Conservation (phyloP, 192 early-diverging fungal species). For the Radiomyces spectabilis region DNA sequence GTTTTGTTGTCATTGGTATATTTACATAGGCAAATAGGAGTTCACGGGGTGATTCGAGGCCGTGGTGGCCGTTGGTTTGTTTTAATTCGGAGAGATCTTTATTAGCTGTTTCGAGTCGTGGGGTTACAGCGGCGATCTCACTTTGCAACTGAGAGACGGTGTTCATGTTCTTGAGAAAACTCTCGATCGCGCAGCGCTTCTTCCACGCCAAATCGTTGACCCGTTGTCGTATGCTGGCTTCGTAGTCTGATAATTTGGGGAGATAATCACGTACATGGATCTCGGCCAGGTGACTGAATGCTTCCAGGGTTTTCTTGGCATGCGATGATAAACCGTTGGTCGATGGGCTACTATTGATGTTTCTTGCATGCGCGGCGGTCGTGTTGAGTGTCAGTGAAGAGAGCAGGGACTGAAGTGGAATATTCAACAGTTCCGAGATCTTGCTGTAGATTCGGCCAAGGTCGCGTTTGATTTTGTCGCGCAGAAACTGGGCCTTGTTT, state of each 20-base stretch:
- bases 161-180: slow-evolving; percentile 18
- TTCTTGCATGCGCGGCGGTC: not conserved
- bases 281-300: slow-evolving; percentile 36
- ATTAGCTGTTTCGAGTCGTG: slow-evolving; percentile 4
- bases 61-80: slow-evolving; percentile 24
- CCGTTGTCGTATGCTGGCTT: slow-evolving; percentile 3
- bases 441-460: slow-evolving; percentile 11
- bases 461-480: slow-evolving; percentile 18
- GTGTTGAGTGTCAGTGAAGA: not conserved
- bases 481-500: slow-evolving; percentile 9
- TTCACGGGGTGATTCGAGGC: slow-evolving; percentile 31
- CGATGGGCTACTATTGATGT: not conserved
- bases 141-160: slow-evolving; percentile 17
- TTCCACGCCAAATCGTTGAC: slow-evolving; percentile 1
- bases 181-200: slow-evolving; percentile 12
- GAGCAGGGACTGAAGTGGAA: not conserved
- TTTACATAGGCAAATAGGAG: slow-evolving; percentile 43
- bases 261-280: slow-evolving; percentile 39
- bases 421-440: slow-evolving; percentile 7
- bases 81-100: slow-evolving; percentile 6
- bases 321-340: slow-evolving; percentile 2
- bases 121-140: slow-evolving; percentile 15
- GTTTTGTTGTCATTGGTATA: not conserved
- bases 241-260: slow-evolving; percentile 15
- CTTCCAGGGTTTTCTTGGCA: slow-evolving; percentile 29